Evolutionary conservation across 140 eudicot genomes (phyloP), one percentile per base, ranked within the genome.

Genomic region (Bidens hawaiensis): DNA sequence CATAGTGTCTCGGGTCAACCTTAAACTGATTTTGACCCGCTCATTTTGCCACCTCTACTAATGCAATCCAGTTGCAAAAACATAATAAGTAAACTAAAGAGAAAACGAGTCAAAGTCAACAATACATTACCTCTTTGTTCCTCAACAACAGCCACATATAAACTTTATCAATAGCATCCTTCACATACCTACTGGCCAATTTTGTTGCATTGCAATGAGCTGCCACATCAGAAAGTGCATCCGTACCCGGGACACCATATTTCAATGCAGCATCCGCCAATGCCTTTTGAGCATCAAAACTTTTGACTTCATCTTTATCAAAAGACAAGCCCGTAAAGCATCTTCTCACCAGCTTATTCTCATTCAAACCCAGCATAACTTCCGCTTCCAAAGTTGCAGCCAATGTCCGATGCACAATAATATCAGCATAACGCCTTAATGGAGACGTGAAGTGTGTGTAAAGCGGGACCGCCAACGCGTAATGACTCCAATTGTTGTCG

Each of bases 371-470:
- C 71, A 62, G 28, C 60, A 67, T 68, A 34, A 67, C 79, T 70
- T 93, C 99, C 4, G 88, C 99, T 63, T 88, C 90, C 49, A 93
- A 13, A 27, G 88, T 76, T 21, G 99, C 97, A 58, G 87, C 86
- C 46, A 93, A 75, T 25, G 75, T 83, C 48, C 99, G 83, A 33
- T 93, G 99, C n/a, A 85, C 97, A 34, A 93, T 69, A 54, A 93
- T 81, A 76, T 93, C 99, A 17, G 99, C 83, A 72, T 93, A 93
- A 8, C 99, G 81, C 16, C 99, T 81, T 40, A 93, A 60, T 57
- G 99, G 99, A 47, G 94, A 93, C 70, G 97, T 88, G 75, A 88
- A 88, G 69, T 93, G 97, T 2, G 99, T 83, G 75, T 93, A 93
- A 26, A 85, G 83, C 16, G 99, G 97, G 60, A 93, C 84, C 7